Base-by-base conservation (phyloP, 805 yeast genomes). In the Starmerella tilneyi region DNA sequence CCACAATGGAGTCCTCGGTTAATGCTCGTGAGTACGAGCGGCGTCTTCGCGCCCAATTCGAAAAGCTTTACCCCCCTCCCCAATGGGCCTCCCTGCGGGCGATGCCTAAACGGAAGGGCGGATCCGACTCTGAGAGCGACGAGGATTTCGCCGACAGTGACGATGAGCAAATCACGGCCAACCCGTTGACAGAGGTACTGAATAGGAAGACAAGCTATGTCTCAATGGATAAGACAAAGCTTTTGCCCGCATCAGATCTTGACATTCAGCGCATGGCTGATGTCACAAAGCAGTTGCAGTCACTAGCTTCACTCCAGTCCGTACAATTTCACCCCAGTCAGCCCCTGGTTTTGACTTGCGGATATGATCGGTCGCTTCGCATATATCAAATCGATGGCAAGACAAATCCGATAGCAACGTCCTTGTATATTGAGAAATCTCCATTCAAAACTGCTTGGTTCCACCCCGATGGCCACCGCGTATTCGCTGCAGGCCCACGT, bases 371-470 rank as follows among this genome's bases (percentile, higher is more conserved):
- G 54, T 81, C 96, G 0, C 61, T 92, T 44, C 72, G 98, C 54
- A 70, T 92, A 12, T 92, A 79, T 62, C 94, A 89, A 59, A 76
- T 88, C 41, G 97, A 92, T 61, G 96, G 97, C 13, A 83, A 81
- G 57, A 61, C 64, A 47, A 92, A 92, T 60, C 76, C 76, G 48
- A 65, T 89, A 31, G 94, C 88, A 26, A 81, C 95, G 4, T 79
- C 94, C 35, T 66, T 89, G 50, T 84, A 80, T 62, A 69, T 92
- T 45, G 74, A 79, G 43, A 78, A 83, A 51, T 43, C 48, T n/a
- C 96, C 97, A 4, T 72, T 92, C 38, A 82, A 80, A 53, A 73
- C 83, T 0, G 88, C 94, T 27, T 64, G 68, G 50, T 85, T 84
- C 63, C 74, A 76, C 46, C 67, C 64, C 43, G 75, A 69, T 39